Evolutionary conservation across 2,329 filamentous ascomycete species (phyloP), one percentile per base, ranked within the genome.

Genomic region (Sclerotinia glacialis): DNA sequence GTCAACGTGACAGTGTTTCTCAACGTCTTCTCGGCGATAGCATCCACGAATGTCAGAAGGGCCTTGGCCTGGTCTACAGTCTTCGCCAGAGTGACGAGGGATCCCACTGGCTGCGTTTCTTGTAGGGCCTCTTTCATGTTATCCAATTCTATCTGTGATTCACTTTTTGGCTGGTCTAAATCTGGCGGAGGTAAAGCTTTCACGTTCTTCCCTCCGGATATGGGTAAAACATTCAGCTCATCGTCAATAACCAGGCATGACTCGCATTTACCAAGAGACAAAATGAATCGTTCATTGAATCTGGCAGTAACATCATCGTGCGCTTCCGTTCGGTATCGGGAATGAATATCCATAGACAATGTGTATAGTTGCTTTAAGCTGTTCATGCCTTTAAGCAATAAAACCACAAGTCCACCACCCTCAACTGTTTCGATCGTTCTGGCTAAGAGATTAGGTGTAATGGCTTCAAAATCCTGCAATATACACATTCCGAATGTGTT

Each of bases 401-500:
- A 80, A 54, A 99, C 83, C 1, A 98, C 94, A 73, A 99, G 78
- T 31, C 95, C 95, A 70, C 95, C 95, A 71, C 96, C 95, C 78
- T 99, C 94, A 5, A 99, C 96, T 0, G 96, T 99, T 80, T 99
- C 96, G 72, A 99, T 92, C 0, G 93, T 97, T 69, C 94, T 87
- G 28, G 95, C 95, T 42, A 99, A 85, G 71, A 97, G 84, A 76
- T 99, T 99, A n/a, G 95, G 95, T 12, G 95, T 99, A 72, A 99
- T 86, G 50, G 93, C 95, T 79, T 99, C 95, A 74, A 99, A 99
- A 77, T 99, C 95, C 78, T 99, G 95, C 72, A 99, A 81, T 71
- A 99, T 96, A 78, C 93, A 97, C 92, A 97, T 97, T 77, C 94
- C 94, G 77, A 95, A 99, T 53, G 95, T 99, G 78, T 98, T 96